Percentiles rank a stretch among this genome's conserved stretches.
Evolutionary conservation across 2,329 filamentous ascomycete genomes (phyloP).

Genomic region (Tolypocladium tundrense): DNA sequence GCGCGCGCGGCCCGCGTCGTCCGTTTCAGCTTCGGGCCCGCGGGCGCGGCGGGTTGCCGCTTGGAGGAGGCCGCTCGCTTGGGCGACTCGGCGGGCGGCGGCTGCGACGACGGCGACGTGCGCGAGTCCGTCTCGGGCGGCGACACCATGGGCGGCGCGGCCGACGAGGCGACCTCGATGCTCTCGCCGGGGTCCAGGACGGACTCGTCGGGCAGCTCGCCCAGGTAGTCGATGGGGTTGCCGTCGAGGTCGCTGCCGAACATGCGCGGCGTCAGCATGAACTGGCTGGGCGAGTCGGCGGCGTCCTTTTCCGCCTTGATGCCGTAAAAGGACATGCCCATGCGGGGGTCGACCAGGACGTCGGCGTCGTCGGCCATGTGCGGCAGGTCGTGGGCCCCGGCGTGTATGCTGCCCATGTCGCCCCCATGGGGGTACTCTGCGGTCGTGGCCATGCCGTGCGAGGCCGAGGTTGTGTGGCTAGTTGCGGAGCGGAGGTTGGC

Average conservation of each 20-base stretch:
- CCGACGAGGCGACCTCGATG: not conserved
- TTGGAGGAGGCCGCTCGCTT: not conserved
- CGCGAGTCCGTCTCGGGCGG: not conserved
- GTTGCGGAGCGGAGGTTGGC: too few species aligned
- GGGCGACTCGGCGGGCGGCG: not conserved
- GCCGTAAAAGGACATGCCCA: slow-evolving; percentile 2
- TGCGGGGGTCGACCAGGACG: slow-evolving; percentile 1
- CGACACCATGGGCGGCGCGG: not conserved
- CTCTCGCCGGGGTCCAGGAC: not conserved
- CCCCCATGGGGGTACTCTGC: not conserved
- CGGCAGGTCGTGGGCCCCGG: not conserved
- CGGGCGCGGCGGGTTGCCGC: not conserved
- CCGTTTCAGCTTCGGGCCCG: not conserved
- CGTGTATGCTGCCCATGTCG: not conserved
- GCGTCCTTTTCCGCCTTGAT: slow-evolving; percentile 3
- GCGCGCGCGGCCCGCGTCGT: not conserved
- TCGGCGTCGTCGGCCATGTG: not conserved
- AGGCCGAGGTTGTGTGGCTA: too few species aligned
- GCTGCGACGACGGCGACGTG: not conserved
- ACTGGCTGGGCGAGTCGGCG: not conserved
- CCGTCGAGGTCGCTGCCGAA: slow-evolving; percentile 1
- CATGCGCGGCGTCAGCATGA: slow-evolving; percentile 4
- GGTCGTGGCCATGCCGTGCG: not conserved
- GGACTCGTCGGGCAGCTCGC: not conserved
- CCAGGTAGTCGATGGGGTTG: not conserved